Evolutionary conservation across 176 grass and related monocot genomes (phyloP), one percentile per base, ranked within the genome.

Genomic region (Bonia amplexicaulis): DNA sequence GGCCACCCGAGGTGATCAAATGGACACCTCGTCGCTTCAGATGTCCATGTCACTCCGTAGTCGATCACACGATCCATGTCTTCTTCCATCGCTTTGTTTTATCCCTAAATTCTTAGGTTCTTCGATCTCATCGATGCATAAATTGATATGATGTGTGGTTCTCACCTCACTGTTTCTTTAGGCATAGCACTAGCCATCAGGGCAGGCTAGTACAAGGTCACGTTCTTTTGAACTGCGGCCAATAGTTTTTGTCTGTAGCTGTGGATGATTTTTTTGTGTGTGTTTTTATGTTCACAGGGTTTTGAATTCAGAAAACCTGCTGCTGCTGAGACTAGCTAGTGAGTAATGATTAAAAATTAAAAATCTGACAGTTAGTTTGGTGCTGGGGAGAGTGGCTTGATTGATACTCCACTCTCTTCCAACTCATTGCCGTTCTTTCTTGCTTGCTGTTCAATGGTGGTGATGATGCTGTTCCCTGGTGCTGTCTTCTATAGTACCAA

Each of bases 1-100:
- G 87, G 90, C 62, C 90, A 94, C 63, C 85, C 73, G 71, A 92
- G 92, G 88, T 89, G 89, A 90, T 87, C 87, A 75, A 90, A 76
- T 44, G 46, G 79, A 48, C 88, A 78, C 55, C 71, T 71, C 62
- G 10, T 17, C 81, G 17, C 54, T 27, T 58, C 74, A 55, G 37
- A 68, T 70, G 80, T 35, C n/a, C 53, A 57, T 46, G 73, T 66
- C 74, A 48, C 46, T 66, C 39, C 4, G 35, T 37, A 37, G 33
- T 31, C 40, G 39, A 44, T 16, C 19, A 60, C 80, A 9, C 60
- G 27, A 71, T 25, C 13, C 46, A 44, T 54, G 71, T n/a, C 62
- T 58, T 66, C n/a, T 53, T 86, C 77, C 67, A 49, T 74, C 44
- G 27, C 48, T 80, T 66, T n/a, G 62, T 69, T 12, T 86, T 55